Evolutionary conservation across 352 stramenopile species (phyloP).

Genomic region (Stephanocyclus meneghinianus): DNA sequence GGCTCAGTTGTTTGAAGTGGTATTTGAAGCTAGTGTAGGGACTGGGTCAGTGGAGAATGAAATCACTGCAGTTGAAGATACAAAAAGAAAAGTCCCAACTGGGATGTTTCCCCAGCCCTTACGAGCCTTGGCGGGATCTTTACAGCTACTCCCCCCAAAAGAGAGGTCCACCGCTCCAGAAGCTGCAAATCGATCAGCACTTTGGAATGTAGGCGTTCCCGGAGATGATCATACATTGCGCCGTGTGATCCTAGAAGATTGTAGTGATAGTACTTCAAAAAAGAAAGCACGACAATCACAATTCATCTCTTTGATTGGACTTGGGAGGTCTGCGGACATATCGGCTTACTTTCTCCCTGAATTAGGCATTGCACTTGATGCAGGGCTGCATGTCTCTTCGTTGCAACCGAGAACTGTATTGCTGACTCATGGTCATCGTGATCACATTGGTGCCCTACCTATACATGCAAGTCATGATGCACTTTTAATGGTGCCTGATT

Average conservation of each 20-base stretch:
- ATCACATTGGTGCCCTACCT: constrained; percentile 66
- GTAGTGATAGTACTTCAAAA: not conserved
- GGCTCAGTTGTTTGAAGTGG: constrained; percentile 63
- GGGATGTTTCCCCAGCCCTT: constrained; percentile 57
- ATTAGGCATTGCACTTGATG: constrained; percentile 66
- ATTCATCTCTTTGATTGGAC: constrained; percentile 57
- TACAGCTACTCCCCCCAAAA: constrained; percentile 60
- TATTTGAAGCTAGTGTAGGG: constrained; percentile 51
- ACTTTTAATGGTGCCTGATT: constrained; percentile 39
- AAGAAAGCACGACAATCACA: not conserved
- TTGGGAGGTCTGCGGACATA: constrained; percentile 59
- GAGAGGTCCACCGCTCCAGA: constrained; percentile 34
- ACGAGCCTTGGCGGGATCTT: constrained; percentile 55
- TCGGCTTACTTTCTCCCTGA: constrained; percentile 68
- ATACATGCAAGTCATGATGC: constrained; percentile 40
- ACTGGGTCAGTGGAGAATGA: not conserved
- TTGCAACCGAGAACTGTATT: constrained; percentile 59
- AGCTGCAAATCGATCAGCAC: constrained; percentile 25
- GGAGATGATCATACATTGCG: constrained; percentile 68
- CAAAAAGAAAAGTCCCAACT: constrained; percentile 8
- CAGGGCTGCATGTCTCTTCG: constrained; percentile 58
- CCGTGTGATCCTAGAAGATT: constrained; percentile 42
- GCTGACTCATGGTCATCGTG: constrained; percentile 64
- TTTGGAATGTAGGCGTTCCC: constrained; percentile 60
- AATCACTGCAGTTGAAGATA: not conserved